These are phyloP conservation scores for Dacryopinax spathularia DNA, from an alignment of 768 basidiomycete species.

Conservation along the genomic window DNA sequence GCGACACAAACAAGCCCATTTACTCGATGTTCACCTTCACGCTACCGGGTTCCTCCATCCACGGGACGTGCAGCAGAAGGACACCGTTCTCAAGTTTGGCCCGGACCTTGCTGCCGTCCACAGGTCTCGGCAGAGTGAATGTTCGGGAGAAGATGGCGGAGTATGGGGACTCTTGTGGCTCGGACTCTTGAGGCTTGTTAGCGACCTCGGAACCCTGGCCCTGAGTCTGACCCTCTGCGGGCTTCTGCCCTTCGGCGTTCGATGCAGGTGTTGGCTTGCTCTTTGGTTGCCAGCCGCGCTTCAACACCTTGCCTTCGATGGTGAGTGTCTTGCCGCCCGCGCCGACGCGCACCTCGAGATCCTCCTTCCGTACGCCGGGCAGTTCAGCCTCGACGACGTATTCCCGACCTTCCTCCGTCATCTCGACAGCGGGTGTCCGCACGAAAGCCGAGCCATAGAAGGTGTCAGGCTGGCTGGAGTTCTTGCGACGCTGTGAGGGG, in stretches of 20 bases:
- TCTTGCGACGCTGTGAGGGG: too few species aligned
- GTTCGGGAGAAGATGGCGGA: constrained; percentile 9
- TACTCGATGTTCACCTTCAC: not conserved
- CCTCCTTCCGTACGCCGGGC: constrained; percentile 13
- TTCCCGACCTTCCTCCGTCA: constrained; percentile 7
- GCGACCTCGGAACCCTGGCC: not conserved
- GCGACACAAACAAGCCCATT: not conserved
- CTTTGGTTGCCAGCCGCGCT: constrained; percentile 5
- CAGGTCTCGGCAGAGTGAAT: constrained; percentile 9
- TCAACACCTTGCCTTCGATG: constrained; percentile 7
- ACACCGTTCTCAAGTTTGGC: constrained; percentile 14
- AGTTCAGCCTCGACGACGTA: constrained; percentile 12
- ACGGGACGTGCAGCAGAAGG: constrained; percentile 10
- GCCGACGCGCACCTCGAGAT: constrained; percentile 9
- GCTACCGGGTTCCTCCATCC: constrained; percentile 8
- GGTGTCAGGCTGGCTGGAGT: too few species aligned
- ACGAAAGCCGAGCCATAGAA: too few species aligned
- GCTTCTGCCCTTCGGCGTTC: not conserved
- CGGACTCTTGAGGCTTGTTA: not conserved
- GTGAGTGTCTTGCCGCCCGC: constrained; percentile 11
- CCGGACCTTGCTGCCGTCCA: constrained; percentile 9
- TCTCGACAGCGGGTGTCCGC: constrained; percentile 2
- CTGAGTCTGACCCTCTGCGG: constrained; percentile 4
- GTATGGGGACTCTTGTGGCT: too few species aligned
- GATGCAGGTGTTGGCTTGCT: constrained; percentile 3